Evolutionary conservation across 768 basidiomycete genomes (phyloP).

Genomic region (Tricholoma saponaceum): DNA sequence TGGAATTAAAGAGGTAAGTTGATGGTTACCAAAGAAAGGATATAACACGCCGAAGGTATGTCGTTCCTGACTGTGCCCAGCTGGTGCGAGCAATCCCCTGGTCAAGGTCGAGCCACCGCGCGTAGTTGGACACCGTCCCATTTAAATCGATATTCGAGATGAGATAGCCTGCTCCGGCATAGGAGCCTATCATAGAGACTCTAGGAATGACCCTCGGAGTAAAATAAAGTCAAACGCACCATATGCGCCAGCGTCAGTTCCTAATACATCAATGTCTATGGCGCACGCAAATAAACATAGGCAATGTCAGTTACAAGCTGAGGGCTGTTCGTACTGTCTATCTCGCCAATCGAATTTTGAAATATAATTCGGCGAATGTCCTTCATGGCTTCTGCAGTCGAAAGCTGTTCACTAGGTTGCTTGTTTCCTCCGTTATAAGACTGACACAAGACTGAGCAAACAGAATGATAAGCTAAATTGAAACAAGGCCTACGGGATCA

Average conservation of each 20-base stretch:
- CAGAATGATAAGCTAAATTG: background rate
- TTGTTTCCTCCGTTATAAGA: slow-evolving; percentile 73
- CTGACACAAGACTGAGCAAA: slow-evolving; percentile 22
- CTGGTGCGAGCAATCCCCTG: slow-evolving; percentile 50
- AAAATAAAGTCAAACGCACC: slow-evolving; percentile 34
- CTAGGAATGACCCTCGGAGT: background rate
- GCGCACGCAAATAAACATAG: background rate
- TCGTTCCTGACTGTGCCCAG: slow-evolving; percentile 51
- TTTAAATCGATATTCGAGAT: slow-evolving; percentile 43
- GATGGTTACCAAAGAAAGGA: background rate
- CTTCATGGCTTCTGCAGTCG: slow-evolving; percentile 47
- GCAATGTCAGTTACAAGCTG: background rate
- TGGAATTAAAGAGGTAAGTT: background rate
- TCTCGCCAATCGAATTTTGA: slow-evolving; percentile 52
- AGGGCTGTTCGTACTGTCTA: slow-evolving; percentile 38
- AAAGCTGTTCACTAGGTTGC: slow-evolving; percentile 35
- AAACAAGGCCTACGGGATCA: slow-evolving; percentile 43
- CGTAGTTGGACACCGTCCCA: slow-evolving; percentile 41
- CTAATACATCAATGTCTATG: slow-evolving; percentile 52
- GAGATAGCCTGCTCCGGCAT: slow-evolving; percentile 60
- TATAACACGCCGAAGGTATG: slow-evolving; percentile 44
- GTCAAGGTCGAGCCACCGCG: slow-evolving; percentile 70
- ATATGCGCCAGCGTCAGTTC: slow-evolving; percentile 54
- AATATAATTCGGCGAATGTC: slow-evolving; percentile 55
- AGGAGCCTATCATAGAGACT: slow-evolving; percentile 51